A percentile compares a stretch with the other conserved stretches of the same genome.
These are phyloP conservation scores for Plectosphaerella cucumerina DNA, from an alignment of 2,329 filamentous ascomycete species.

Conservation along the genomic window DNA sequence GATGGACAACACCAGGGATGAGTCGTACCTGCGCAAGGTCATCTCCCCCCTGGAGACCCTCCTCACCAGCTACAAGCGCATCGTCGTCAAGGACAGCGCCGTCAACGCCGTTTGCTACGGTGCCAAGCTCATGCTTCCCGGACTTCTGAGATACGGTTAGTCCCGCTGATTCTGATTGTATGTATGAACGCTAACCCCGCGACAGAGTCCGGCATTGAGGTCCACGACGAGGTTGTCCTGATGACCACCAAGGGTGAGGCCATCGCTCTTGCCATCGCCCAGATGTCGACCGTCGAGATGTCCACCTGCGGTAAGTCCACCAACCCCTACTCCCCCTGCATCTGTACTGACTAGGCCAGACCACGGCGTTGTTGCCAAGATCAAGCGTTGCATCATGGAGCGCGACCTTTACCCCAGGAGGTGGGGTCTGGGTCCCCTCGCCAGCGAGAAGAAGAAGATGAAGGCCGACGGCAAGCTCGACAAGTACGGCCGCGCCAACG, in stretches of 20 bases:
- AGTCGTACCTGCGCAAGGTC: conserved; percentile 85
- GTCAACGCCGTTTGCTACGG: conserved; percentile 98
- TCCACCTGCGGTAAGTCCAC: conserved; percentile 62
- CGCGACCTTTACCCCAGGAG: conserved; percentile 93
- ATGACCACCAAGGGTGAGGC: conserved; percentile 99
- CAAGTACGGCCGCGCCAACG: conserved; percentile 92
- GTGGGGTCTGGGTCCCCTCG: conserved; percentile 94
- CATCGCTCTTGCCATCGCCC: conserved; percentile 90
- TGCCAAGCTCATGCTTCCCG: conserved; percentile 98
- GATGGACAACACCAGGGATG: conserved; percentile 87
- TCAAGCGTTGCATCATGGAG: conserved; percentile 99
- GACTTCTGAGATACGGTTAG: conserved; percentile 84
- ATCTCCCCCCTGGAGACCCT: conserved; percentile 92
- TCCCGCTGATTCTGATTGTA: conserved; percentile 14
- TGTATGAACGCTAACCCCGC: conserved; percentile 16
- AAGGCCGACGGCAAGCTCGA: conserved; percentile 97
- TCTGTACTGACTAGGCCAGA: conserved; percentile 41
- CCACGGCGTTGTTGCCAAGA: conserved; percentile 96
- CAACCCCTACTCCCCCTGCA: too few relatives aligned
- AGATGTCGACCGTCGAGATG: conserved; percentile 98
- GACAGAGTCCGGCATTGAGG: conserved; percentile 80
- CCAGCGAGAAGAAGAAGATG: conserved; percentile 98
- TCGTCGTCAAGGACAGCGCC: conserved; percentile 94
- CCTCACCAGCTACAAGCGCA: conserved; percentile 88
- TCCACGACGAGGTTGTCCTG: conserved; percentile 92